A percentile compares a stretch with the other conserved stretches of the same genome.
phyloP scores from a whole-genome alignment of 139 green algal genomes.

The Edaphochlamys debaryana region DNA sequence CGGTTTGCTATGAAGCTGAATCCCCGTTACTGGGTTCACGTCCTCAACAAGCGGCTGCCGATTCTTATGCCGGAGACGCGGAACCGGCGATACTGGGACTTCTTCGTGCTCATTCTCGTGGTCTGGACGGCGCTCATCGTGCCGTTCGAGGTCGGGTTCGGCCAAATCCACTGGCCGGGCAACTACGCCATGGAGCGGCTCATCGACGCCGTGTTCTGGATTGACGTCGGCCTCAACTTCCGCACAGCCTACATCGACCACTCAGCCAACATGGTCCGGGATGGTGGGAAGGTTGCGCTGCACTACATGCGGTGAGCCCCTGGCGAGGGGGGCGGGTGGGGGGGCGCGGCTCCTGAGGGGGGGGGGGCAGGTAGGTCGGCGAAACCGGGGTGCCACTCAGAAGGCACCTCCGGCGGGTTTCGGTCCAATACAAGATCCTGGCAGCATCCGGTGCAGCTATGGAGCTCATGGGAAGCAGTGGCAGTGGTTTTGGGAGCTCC shows the following conservation, averaged over 20 bases:
- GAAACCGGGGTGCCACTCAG: too few relatives aligned
- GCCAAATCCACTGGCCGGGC: not conserved
- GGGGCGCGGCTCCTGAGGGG: too few relatives aligned
- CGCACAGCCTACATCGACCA: constrained; percentile 70
- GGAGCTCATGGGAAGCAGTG: too few relatives aligned
- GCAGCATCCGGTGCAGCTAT: too few relatives aligned
- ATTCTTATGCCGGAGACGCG: constrained; percentile 51
- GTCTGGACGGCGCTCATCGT: constrained; percentile 65
- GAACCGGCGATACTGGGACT: constrained; percentile 57
- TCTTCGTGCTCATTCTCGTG: constrained; percentile 66
- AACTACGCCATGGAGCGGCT: constrained; percentile 33
- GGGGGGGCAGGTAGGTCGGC: too few relatives aligned
- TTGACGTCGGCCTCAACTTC: constrained; percentile 71
- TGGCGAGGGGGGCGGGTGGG: not conserved
- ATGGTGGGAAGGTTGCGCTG: constrained; percentile 35
- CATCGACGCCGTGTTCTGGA: constrained; percentile 64
- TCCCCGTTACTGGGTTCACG: constrained; percentile 54
- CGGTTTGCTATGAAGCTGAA: constrained; percentile 39
- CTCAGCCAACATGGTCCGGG: constrained; percentile 61
- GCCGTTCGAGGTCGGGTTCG: constrained; percentile 52
- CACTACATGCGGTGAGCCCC: constrained; percentile 43
- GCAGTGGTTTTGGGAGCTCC: too few relatives aligned
- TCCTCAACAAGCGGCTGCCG: constrained; percentile 64
- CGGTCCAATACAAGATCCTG: too few relatives aligned
- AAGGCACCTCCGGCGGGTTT: too few relatives aligned